Percentiles rank a stretch among this genome's conserved stretches.
These are phyloP conservation scores for Diaporthe sp. DNA, from an alignment of 2,329 filamentous ascomycete species.

Conservation along the genomic window DNA sequence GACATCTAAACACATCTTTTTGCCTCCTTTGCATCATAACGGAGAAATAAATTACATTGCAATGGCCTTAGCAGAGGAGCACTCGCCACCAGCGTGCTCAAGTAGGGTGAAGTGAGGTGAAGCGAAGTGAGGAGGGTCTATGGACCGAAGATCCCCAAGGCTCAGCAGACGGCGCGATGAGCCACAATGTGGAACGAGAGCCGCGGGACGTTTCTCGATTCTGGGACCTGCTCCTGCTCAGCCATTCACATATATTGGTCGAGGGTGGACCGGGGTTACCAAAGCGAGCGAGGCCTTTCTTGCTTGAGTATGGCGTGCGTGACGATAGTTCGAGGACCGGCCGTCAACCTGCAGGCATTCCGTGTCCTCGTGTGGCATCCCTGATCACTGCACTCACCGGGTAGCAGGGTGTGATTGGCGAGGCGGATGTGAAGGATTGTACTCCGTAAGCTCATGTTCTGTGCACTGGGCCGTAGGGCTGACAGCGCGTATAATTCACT, in stretches of 20 bases:
- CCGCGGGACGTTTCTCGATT: background rate
- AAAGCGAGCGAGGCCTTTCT: conserved; percentile 3
- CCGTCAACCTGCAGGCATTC: conserved; percentile 16
- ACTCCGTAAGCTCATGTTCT: conserved; percentile 29
- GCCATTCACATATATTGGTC: conserved; percentile 18
- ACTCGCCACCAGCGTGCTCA: background rate
- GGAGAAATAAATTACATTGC: background rate
- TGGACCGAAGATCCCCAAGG: conserved; percentile 19
- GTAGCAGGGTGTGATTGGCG: conserved; percentile 26
- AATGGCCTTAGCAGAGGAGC: background rate
- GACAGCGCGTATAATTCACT: conserved; percentile 28
- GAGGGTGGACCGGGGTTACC: conserved; percentile 2
- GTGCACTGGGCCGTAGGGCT: conserved; percentile 38
- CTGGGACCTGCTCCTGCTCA: conserved; percentile 20
- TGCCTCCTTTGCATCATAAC: background rate
- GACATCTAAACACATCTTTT: background rate
- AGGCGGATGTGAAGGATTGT: conserved; percentile 28
- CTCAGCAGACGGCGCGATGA: conserved; percentile 29
- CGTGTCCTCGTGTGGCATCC: conserved; percentile 1
- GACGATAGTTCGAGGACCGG: conserved; percentile 19
- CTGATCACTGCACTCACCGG: conserved; percentile 3
- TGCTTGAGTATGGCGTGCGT: conserved; percentile 17
- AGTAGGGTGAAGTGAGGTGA: background rate
- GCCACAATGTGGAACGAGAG: conserved; percentile 29
- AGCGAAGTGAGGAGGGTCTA: background rate